Conservation (phyloP, 1,284 basidiomycete species). For the Moesziomyces globuligerus region DNA sequence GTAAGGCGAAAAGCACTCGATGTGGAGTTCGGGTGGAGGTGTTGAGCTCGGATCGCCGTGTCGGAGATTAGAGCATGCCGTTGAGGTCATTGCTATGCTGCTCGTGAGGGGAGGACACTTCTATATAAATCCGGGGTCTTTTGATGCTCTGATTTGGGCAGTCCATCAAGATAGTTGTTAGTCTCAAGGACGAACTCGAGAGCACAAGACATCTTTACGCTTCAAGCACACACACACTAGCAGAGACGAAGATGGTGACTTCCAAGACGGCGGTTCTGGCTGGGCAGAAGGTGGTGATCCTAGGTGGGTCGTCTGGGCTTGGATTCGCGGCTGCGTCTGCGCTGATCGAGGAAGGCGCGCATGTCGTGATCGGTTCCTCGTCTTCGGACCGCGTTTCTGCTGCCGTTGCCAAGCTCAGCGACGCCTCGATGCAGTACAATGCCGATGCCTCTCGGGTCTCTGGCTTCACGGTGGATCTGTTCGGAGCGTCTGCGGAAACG, state of each 20-base stretch:
- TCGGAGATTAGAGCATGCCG: no score
- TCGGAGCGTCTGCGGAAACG: slow-evolving; percentile 15
- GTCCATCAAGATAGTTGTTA: no score
- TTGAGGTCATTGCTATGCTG: no score
- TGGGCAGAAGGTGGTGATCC: slow-evolving; percentile 36
- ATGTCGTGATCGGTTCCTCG: slow-evolving; percentile 38
- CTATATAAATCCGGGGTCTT: no score
- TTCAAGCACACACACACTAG: no score
- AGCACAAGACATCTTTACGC: no score
- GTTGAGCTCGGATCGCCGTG: no score
- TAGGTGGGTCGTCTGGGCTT: slow-evolving; percentile 47
- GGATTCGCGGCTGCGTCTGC: slow-evolving; percentile 43
- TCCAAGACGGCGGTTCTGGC: slow-evolving; percentile 11
- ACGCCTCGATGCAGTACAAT: slow-evolving; percentile 38
- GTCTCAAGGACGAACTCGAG: no score
- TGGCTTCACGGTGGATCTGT: slow-evolving; percentile 33
- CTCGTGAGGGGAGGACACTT: no score
- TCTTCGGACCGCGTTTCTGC: slow-evolving; percentile 10
- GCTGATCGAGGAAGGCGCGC: slow-evolving; percentile 48
- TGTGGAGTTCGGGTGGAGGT: no score
- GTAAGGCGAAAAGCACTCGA: no score
- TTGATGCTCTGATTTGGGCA: no score
- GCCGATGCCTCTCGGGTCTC: slow-evolving; percentile 32
- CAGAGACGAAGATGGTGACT: slow-evolving; percentile 9
- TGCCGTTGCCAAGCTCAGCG: slow-evolving; percentile 27